Evolutionary conservation across 768 basidiomycete genomes (phyloP).

Genomic region (Boletus barrowsii): DNA sequence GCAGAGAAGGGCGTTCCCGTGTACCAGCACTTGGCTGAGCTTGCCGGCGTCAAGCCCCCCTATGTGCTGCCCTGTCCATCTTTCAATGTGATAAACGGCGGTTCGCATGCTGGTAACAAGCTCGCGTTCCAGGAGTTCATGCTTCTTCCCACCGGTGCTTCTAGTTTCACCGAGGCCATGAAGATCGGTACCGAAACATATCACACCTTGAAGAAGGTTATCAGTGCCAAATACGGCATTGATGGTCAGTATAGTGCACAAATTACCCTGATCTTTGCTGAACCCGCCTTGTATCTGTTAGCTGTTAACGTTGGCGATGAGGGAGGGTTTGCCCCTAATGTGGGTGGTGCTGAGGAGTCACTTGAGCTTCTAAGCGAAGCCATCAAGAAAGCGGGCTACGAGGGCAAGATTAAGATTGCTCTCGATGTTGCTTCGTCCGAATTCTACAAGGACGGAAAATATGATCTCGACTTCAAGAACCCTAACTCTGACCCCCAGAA

Average conservation of each 20-base stretch:
- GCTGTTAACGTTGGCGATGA: constrained; percentile 99
- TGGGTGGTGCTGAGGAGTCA: constrained; percentile 94
- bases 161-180: constrained; percentile 93
- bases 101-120: constrained; percentile 99
- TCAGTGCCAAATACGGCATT: constrained; percentile 98
- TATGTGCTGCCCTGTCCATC: constrained; percentile 89
- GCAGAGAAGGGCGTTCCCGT: constrained; percentile 93
- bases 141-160: constrained; percentile 93
- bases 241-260: constrained; percentile 61
- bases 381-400: constrained; percentile 97
- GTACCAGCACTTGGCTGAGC: constrained; percentile 94
- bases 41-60: constrained; percentile 93
- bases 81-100: constrained; percentile 99
- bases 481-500: constrained; percentile 97
- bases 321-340: constrained; percentile 99
- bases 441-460: constrained; percentile 99
- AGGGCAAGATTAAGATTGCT: constrained; percentile 98
- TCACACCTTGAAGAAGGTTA: constrained; percentile 98
- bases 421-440: constrained; percentile 99
- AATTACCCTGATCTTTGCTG: neutral
- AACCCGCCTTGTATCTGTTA: constrained; percentile 30
- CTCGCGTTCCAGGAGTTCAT: constrained; percentile 99
- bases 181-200: constrained; percentile 98
- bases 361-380: constrained; percentile 94
- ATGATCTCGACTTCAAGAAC: constrained; percentile 99